Evolutionary conservation across 805 yeast genomes (phyloP), one percentile per base, ranked within the genome.

Genomic region (Nakazawaea siamensis): DNA sequence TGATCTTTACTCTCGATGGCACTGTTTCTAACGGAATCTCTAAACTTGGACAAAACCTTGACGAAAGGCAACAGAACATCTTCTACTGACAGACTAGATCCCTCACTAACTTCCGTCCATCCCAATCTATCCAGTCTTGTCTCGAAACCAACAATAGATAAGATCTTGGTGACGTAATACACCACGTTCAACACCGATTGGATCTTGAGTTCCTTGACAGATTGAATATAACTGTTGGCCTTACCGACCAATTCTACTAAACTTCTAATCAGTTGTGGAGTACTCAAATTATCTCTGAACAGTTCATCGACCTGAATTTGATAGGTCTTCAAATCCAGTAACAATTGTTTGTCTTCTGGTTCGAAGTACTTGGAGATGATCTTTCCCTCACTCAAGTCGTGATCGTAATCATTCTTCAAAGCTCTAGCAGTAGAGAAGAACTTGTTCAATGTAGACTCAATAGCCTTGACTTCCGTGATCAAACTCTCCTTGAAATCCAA

Each of bases 391-490:
- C 58, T 63, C 3, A 73, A 46, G 33, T 57, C 55, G 45, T 74
- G 76, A 26, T 62, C 70, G 48, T 73, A 66, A 49, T 88, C 96
- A 29, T 68, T 58, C 37, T 73, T 69, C 44, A 86, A 65, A 4
- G 97, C 97, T 46, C 94, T 71, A n/a, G 86, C 80, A 35, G 74
- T 85, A 28, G 80, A 76, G 68, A 92, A 92, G 54, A 83, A 90
- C 54, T 87, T 92, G 43, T 76, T 76, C 34, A 87, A 56, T 2
- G 87, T 58, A 4, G 80, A 63, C 60, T 92, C 97, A 29, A 73
- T 62, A 2, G 88, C 65, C 57, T 70, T 77, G 18, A 85, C 95
- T 54, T 90, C 95, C 37, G 66, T 61, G 37, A 86, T 58, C 38
- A 92, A 64, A 31, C 80, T 64, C 50, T 82, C 90, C 58, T 90